Base-by-base conservation (phyloP, 495 filamentous ascomycete genomes). In the Polyplosphaeria fusca region DNA sequence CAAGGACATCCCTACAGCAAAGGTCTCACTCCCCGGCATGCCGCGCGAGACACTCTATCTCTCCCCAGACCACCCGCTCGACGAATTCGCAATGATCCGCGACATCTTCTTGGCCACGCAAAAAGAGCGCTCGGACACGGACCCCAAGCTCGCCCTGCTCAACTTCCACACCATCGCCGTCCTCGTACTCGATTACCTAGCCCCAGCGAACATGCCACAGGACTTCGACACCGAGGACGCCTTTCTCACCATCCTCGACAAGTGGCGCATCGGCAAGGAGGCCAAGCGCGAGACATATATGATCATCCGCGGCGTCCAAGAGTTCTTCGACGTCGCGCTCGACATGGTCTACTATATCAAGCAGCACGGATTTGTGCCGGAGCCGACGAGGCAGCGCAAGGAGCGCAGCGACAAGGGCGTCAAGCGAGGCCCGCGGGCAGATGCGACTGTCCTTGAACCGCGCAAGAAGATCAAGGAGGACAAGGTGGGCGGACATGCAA, bases 141-240 rank as follows among this genome's bases (percentile, higher is more conserved):
- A 23, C 18, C 16, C 43, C 12, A 35, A 16, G n/a, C 20, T 50
- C 37, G 43, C 50, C 7, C n/a, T 55, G 9, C 50, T 61, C 2
- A 61, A 61, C 45, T 61, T 61, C 50, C 58, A 61, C 50, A 61
- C 50, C 37, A 49, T 55, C 22, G 43, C 50, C 25, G 30, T 49
- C 1, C 27, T 61, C 3, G 43, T 55, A 7, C 14, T 61, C 37
- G 58, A 61, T 27, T 32, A 27, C 0, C 44, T 39, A 20, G 2
- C 28, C 25, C n/a, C 28, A 4, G 5, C 19, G 30, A n/a, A 37
- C n/a, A 23, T 5, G 14, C 14, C 46, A 23, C 4, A 32, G 7
- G 47, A 16, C 13, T 28, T 27, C 14, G 56, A 60, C 32, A 28
- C 25, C 20, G 58, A 61, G 25, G 58, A 55, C 24, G 22, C 55